Conservation (phyloP, 2,329 filamentous ascomycete species). For the Alternaria rosae region DNA sequence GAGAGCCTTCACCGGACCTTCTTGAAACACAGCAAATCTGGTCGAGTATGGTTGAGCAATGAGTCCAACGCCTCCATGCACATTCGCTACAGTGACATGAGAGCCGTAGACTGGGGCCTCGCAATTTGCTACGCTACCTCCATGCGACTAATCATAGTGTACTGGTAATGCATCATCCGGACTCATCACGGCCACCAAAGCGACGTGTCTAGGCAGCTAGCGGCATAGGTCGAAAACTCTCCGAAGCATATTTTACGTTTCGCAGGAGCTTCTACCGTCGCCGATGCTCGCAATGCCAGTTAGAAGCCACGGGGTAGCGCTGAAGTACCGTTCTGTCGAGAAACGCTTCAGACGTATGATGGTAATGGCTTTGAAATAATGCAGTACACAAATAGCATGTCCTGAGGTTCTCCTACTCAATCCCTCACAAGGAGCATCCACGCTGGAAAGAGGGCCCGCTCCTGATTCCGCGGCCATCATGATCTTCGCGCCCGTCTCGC, state of each 20-base stretch:
- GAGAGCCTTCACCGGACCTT: slow-evolving; percentile 8
- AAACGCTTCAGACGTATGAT: neutral
- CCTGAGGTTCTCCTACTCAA: slow-evolving; percentile 6
- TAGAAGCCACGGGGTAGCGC: neutral
- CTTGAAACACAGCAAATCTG: slow-evolving; percentile 27
- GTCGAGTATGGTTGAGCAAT: slow-evolving; percentile 18
- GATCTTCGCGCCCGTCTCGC: slow-evolving; percentile 32
- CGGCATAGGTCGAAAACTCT: slow-evolving; percentile 21
- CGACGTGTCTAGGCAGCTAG: slow-evolving; percentile 15
- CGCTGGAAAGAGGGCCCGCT: slow-evolving; percentile 1
- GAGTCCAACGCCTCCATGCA: slow-evolving; percentile 18
- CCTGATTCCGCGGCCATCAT: slow-evolving; percentile 15
- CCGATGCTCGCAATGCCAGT: slow-evolving; percentile 6
- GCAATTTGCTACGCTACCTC: slow-evolving; percentile 12
- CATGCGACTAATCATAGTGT: slow-evolving; percentile 18
- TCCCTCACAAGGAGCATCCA: slow-evolving; percentile 1
- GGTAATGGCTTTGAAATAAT: neutral
- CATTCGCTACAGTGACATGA: slow-evolving; percentile 8
- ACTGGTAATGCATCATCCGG: slow-evolving; percentile 18
- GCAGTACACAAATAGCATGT: slow-evolving; percentile 2
- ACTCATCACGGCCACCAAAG: slow-evolving; percentile 10
- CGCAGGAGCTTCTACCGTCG: slow-evolving; percentile 10
- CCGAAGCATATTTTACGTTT: slow-evolving; percentile 26
- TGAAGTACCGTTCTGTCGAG: neutral
- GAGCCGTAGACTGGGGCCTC: slow-evolving; percentile 8